Evolutionary conservation across 768 basidiomycete species (phyloP), one percentile per base, ranked within the genome.

Genomic region (Lactarius hatsudake): DNA sequence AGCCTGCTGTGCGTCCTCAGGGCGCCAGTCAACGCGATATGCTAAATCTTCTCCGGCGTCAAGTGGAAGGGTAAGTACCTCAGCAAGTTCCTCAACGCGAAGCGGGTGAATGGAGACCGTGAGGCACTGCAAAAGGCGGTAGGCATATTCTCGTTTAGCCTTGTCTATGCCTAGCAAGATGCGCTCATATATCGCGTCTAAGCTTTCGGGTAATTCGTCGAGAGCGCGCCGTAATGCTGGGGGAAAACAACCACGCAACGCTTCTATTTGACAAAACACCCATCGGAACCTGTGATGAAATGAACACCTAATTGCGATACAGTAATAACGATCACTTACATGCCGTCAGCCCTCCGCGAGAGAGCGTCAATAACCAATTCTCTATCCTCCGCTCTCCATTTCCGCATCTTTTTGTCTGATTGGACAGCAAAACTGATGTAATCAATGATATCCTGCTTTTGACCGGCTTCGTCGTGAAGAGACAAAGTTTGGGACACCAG

Each of bases 61-160:
- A 15, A 59, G 58, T 28, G n/a, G 38, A 12, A 51, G 4, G 17
- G 34, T n/a, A 38, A 64, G 56, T 18, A 64, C n/a, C 8, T 64
- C 56, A 0, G 57, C 63, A 1, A 64, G 63, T 42, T 64, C 63
- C 26, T 64, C 63, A 3, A 59, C 57, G 30, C 56, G 36, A 26
- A 64, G 63, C 2, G 56, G 63, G 6, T 45, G 56, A 59, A 57
- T 2, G 18, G 63, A 20, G 8, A 48, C 26, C 1, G 43, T 5
- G 9, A 59, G 18, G 28, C 63, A 64, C 36, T 64, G 56, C 2
- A 64, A 48, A 1, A 64, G 26, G 2, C 56, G 63, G 5, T 30
- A 42, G 3, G 56, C 56, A 28, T 42, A 34, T 45, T 36, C 20
- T 23, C n/a, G 30, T n/a, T 57, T 48, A 9, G 13, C 42, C 1